Evolutionary conservation across 2,329 filamentous ascomycete genomes (phyloP).

Genomic region (Cytospora schulzeri): DNA sequence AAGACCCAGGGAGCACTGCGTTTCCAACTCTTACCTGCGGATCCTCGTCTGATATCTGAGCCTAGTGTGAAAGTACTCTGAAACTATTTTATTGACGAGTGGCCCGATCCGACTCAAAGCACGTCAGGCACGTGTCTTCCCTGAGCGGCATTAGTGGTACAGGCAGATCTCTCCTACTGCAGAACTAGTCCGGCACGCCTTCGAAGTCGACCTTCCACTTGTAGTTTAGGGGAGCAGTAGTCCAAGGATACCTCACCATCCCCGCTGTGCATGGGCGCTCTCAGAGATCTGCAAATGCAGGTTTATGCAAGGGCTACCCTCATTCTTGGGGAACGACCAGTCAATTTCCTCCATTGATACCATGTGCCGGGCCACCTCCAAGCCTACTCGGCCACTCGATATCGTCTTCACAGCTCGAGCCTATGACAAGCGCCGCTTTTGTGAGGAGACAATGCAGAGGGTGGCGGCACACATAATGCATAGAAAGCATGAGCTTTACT

Average conservation of each 20-base stretch:
- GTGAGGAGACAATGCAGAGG: neutral
- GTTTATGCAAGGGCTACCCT: neutral
- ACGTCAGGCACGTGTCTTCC: neutral
- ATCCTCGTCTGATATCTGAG: too few species aligned
- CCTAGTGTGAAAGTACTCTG: too few species aligned
- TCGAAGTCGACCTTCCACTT: neutral
- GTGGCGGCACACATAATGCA: too few species aligned
- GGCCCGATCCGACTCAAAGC: neutral
- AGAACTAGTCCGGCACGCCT: neutral
- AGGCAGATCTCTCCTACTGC: neutral
- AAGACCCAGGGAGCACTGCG: too few species aligned
- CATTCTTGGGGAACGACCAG: conserved; percentile 7
- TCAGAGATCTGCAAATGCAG: conserved; percentile 4
- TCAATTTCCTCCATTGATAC: conserved; percentile 1
- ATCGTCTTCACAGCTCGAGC: neutral
- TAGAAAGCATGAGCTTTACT: too few species aligned
- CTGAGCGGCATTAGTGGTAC: neutral
- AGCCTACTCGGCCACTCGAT: neutral
- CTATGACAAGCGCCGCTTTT: conserved; percentile 3
- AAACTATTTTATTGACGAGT: too few species aligned
- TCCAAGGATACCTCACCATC: too few species aligned
- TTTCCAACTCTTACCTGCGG: too few species aligned
- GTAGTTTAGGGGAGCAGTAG: too few species aligned
- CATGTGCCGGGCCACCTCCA: conserved; percentile 14
- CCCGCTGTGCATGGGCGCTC: too few species aligned